Percentiles rank a stretch among this genome's conserved stretches.
phyloP scores from a whole-genome alignment of 768 basidiomycete genomes.

The Cytidiella melzeri region DNA sequence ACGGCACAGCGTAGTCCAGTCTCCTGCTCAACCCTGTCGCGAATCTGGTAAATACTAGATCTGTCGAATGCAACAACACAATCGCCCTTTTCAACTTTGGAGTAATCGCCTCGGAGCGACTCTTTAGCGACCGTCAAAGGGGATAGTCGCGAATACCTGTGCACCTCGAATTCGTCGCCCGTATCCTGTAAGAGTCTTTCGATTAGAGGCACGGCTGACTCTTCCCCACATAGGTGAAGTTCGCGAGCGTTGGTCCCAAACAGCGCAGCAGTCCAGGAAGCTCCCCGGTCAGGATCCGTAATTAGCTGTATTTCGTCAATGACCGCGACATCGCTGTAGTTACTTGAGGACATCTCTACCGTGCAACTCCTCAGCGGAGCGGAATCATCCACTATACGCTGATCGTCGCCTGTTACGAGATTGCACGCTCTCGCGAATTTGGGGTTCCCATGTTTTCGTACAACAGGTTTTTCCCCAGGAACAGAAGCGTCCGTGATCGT shows the following conservation, averaged over 20 bases:
- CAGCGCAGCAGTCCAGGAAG: conserved; percentile 78
- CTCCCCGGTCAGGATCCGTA: conserved; percentile 69
- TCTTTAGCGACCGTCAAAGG: conserved; percentile 68
- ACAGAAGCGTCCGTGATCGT: conserved; percentile 28
- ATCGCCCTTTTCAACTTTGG: conserved; percentile 69
- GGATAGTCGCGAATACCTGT: conserved; percentile 83
- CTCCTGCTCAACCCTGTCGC: conserved; percentile 58
- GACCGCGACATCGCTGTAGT: conserved; percentile 68
- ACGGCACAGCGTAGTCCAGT: conserved; percentile 84
- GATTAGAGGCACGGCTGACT: conserved; percentile 82
- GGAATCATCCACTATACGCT: conserved; percentile 53
- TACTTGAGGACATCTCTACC: conserved; percentile 78
- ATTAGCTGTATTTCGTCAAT: conserved; percentile 99
- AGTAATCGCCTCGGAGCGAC: conserved; percentile 56
- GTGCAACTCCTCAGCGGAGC: conserved; percentile 74
- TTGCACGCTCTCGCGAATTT: conserved; percentile 65
- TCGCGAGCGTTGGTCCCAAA: conserved; percentile 72
- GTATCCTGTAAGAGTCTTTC: conserved; percentile 59
- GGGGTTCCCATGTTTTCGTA: conserved; percentile 33
- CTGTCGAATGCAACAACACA: conserved; percentile 88
- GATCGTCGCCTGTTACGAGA: conserved; percentile 89
- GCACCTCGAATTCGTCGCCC: conserved; percentile 76
- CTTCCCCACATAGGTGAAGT: conserved; percentile 94
- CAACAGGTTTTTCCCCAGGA: conserved; percentile 9
- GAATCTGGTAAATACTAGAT: conserved; percentile 67